Conservation (phyloP, 2,329 filamentous ascomycete species). For the Sporothrix protearum region DNA sequence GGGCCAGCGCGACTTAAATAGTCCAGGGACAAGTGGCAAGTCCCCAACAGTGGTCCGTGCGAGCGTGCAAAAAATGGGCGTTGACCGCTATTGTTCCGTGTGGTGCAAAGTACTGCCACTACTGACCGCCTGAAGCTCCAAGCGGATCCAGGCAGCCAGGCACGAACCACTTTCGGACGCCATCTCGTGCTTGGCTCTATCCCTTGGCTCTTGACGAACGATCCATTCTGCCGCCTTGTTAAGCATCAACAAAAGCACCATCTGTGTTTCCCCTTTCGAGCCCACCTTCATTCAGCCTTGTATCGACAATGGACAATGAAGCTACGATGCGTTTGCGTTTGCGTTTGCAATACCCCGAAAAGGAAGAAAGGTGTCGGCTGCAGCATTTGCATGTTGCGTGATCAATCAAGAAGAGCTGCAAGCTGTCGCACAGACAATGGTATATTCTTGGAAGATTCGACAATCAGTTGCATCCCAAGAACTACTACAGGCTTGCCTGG, state of each 20-base stretch:
- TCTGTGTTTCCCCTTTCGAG: not conserved
- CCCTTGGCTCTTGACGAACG: too few species aligned
- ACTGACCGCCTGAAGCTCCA: not conserved
- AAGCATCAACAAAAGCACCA: not conserved
- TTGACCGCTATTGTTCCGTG: constrained; percentile 18
- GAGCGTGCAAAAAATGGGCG: constrained; percentile 18
- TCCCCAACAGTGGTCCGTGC: constrained; percentile 27
- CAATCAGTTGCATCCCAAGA: not conserved
- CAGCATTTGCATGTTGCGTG: too few species aligned
- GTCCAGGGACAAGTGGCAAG: not conserved
- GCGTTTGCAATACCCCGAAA: too few species aligned
- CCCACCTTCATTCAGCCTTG: not conserved
- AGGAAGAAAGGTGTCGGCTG: too few species aligned
- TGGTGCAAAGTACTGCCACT: too few species aligned
- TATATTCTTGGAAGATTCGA: not conserved
- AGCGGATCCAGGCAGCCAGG: not conserved
- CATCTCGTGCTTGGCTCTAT: not conserved
- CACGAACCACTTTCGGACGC: not conserved
- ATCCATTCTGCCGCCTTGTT: not conserved
- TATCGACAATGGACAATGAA: not conserved
- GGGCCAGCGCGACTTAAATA: constrained; percentile 10
- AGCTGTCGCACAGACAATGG: too few species aligned
- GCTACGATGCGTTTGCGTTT: too few species aligned
- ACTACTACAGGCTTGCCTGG: not conserved
- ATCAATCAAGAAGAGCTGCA: too few species aligned